phyloP scores from a whole-genome alignment of 176 grass and related monocot genomes.

The Puya raimondii region DNA sequence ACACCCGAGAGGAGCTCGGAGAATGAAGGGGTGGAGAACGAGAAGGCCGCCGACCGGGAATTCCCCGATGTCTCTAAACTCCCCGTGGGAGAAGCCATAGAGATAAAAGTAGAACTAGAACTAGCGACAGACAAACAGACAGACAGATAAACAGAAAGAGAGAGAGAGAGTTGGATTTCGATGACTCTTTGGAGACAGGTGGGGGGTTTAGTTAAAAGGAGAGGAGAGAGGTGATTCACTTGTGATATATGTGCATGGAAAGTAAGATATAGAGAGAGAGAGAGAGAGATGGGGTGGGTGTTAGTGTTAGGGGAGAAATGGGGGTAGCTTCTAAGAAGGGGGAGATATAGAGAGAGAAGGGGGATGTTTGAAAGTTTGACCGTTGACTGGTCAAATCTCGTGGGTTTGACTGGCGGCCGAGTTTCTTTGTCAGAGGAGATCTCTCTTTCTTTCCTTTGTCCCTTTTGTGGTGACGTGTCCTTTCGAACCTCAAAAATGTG shows the following conservation, averaged over 20 bases:
- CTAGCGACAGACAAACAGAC: too few relatives aligned
- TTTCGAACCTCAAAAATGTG: too few relatives aligned
- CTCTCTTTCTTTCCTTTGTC: not conserved
- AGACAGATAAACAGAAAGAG: not conserved
- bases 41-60: slow-evolving; percentile 12
- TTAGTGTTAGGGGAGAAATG: not conserved
- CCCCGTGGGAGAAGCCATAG: slow-evolving; percentile 5
- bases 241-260: not conserved
- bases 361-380: slow-evolving; percentile 33
- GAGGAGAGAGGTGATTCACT: not conserved
- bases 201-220: slow-evolving; percentile 3
- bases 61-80: slow-evolving; percentile 17
- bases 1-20: slow-evolving; percentile 28
- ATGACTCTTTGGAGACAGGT: not conserved
- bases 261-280: slow-evolving; percentile 4
- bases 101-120: not conserved
- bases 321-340: not conserved
- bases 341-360: not conserved
- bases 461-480: not conserved
- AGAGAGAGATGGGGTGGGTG: not conserved
- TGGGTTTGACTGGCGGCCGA: slow-evolving; percentile 30
- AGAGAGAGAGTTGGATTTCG: not conserved
- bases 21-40: slow-evolving; percentile 25
- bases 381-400: slow-evolving; percentile 30
- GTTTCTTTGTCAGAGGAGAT: not conserved